A percentile compares a stretch with the other conserved stretches of the same genome.
Evolutionary conservation across 1,284 basidiomycete genomes (phyloP).

Genomic region (Fistulinella cinereoalba): DNA sequence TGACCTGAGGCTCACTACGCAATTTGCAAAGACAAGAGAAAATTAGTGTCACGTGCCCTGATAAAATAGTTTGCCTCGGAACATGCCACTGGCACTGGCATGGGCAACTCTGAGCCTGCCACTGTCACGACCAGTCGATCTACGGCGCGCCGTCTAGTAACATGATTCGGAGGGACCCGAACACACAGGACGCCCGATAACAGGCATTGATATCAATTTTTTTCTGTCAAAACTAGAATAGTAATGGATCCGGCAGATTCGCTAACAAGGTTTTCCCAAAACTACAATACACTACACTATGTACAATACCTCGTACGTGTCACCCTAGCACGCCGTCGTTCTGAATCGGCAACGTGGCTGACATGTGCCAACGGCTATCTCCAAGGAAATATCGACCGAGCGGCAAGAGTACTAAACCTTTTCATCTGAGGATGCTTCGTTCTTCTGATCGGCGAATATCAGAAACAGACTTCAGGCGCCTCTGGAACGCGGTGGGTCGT

Average conservation of each 20-base stretch:
- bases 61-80: background rate
- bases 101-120: too few relatives aligned
- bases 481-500: background rate
- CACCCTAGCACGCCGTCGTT: conserved; percentile 4
- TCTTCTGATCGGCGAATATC: background rate
- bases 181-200: too few relatives aligned
- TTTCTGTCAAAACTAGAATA: background rate
- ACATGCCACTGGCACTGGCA: too few relatives aligned
- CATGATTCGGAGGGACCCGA: too few relatives aligned
- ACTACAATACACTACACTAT: background rate
- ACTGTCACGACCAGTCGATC: too few relatives aligned
- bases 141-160: too few relatives aligned
- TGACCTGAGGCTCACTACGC: background rate
- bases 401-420: background rate
- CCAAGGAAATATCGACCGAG: conserved; percentile 10
- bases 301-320: too few relatives aligned
- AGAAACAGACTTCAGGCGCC: background rate
- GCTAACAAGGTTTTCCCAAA: conserved; percentile 7
- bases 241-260: conserved; percentile 1
- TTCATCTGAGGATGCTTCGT: conserved; percentile 1
- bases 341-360: conserved; percentile 15
- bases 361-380: conserved; percentile 14
- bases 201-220: background rate
- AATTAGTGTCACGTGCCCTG: conserved; percentile 19
- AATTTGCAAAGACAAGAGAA: conserved; percentile 7